Conservation (phyloP, 1,139 yeast species). For the Debaryomycetaceae sp. region DNA sequence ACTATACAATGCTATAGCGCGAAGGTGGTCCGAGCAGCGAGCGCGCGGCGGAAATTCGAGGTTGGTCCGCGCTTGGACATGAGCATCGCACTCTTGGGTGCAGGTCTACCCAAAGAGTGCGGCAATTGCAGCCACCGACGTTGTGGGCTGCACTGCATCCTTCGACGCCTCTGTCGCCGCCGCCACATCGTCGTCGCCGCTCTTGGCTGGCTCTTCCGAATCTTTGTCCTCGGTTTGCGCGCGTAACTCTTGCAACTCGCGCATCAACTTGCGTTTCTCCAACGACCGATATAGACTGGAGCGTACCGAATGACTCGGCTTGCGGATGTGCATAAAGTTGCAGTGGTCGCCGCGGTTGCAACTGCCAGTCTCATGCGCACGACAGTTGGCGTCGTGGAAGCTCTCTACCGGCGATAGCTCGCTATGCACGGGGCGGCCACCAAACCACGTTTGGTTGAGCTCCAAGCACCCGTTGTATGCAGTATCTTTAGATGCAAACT, state of each 20-base stretch:
- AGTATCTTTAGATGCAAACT: conserved; percentile 48
- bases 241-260: conserved; percentile 12
- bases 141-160: conserved; percentile 1
- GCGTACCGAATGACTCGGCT: conserved; percentile 46
- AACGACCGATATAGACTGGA: conserved; percentile 36
- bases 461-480: conserved; percentile 59
- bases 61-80: conserved; percentile 3
- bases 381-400: conserved; percentile 71
- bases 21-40: too few relatives aligned
- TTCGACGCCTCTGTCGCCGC: background rate
- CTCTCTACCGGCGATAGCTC: conserved; percentile 75
- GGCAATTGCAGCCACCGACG: conserved; percentile 8
- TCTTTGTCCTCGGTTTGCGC: background rate
- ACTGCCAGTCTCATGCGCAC: conserved; percentile 55
- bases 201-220: conserved; percentile 2
- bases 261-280: conserved; percentile 23
- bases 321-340: conserved; percentile 78
- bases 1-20: too few relatives aligned
- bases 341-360: conserved; percentile 82
- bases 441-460: conserved; percentile 80
- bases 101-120: conserved; percentile 8
- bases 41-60: conserved; percentile 3
- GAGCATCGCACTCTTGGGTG: conserved; percentile 1
- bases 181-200: conserved; percentile 1
- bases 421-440: conserved; percentile 73